Base-by-base conservation (phyloP, 1,139 yeast genomes). In the Scheffersomyces lignicola region DNA sequence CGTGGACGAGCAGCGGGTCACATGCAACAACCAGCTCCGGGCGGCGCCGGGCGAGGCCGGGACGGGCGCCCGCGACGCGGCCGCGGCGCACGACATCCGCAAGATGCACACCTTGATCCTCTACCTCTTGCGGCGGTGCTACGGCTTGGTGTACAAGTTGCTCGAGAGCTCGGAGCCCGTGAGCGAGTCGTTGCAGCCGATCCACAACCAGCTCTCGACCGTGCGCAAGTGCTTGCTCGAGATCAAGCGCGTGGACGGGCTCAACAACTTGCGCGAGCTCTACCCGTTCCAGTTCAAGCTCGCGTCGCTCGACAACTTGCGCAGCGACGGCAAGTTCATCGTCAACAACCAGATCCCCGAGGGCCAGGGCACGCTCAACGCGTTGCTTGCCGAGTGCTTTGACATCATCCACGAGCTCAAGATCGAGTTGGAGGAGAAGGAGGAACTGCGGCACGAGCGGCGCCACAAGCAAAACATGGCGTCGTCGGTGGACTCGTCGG, bases 281-380 rank as follows among this genome's bases (percentile, higher is more conserved):
- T 92, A 89, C 52, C 98, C 97, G 7, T 92, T 87, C 58, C 97
- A 92, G 60, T 80, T 92, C 80, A 92, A 92, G 60, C 72, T 92
- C 39, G 94, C 95, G 1, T 83, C 95, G 10, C 72, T 92, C 44
- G 97, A 92, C 58, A 85, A 88, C 51, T 60, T 85, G 53, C 77
- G 97, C 52, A 73, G 69, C 13, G 97, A 92, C 56, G 98, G 98
- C 22, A 90, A 86, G 65, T 92, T 92, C 52, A 79, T 85, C 53
- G 84, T 88, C 23, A 88, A 87, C 44, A 86, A 80, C 36, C 85
- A 86, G 44, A 83, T 90, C 26, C 98, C 98, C 6, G 97, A 92
- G 59, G 98, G 98, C 10, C 98, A 92, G 61, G 97, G 96, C 8
- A 82, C 95, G 25, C 70, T 92, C 43, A 89, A 83, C 57, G 96